Percentiles rank a stretch among this genome's conserved stretches.
phyloP scores from a whole-genome alignment of 2,329 filamentous ascomycete genomes.

The Cordyceps cateniannulata region DNA sequence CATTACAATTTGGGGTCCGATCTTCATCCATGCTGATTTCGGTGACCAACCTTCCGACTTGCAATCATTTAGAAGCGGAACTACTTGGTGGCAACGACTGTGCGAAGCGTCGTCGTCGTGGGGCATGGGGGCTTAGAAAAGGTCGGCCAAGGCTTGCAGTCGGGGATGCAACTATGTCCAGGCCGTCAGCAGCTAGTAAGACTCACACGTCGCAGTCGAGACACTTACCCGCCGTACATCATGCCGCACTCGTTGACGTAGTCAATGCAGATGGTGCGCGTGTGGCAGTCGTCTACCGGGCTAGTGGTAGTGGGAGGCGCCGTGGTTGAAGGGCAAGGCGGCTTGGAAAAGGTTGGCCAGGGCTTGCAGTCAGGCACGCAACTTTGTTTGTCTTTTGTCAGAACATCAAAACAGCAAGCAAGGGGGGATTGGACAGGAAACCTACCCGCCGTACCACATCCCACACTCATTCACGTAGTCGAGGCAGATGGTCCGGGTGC shows the following conservation, averaged over 20 bases:
- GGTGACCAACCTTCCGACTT: neutral
- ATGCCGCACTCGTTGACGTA: conserved; percentile 5
- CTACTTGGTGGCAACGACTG: neutral
- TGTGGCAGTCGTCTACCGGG: neutral
- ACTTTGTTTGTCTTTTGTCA: conserved; percentile 6
- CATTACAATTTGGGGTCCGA: neutral
- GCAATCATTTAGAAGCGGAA: neutral
- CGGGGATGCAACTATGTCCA: conserved; percentile 14
- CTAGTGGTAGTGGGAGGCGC: neutral
- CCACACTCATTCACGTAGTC: conserved; percentile 21
- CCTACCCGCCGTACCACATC: conserved; percentile 20
- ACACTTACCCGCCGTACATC: conserved; percentile 19
- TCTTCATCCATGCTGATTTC: neutral
- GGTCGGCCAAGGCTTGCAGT: conserved; percentile 13
- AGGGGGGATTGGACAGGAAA: neutral
- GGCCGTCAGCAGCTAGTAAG: conserved; percentile 9
- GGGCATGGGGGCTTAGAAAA: conserved; percentile 16
- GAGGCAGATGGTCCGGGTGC: conserved; percentile 15
- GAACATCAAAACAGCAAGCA: neutral
- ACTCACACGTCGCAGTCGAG: neutral
- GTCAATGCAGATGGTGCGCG: conserved; percentile 9
- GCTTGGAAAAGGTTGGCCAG: conserved; percentile 11
- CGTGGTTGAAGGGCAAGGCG: conserved; percentile 15
- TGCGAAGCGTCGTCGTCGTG: neutral
- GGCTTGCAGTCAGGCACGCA: conserved; percentile 21